Percentiles rank a stretch among this genome's conserved stretches.
These are phyloP conservation scores for Exsudoporus frostii DNA, from an alignment of 768 basidiomycete species.

Conservation along the genomic window DNA sequence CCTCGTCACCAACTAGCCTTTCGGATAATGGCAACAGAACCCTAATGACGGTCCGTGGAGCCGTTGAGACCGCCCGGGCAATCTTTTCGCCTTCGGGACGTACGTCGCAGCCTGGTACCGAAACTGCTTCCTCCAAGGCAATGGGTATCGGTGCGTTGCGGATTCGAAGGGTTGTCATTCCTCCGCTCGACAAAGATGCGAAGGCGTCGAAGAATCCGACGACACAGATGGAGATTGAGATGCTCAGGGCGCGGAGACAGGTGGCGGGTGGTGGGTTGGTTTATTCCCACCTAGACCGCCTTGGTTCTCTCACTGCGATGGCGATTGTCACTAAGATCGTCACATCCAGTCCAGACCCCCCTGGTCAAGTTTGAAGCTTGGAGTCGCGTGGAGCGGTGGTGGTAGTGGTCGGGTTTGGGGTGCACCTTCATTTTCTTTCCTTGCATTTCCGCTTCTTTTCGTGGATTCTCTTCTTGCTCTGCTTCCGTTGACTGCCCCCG, in stretches of 20 bases:
- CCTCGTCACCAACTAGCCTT: not conserved
- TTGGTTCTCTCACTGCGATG: not conserved
- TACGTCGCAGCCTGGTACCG: not conserved
- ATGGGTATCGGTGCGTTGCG: not conserved
- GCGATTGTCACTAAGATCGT: not conserved
- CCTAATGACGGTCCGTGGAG: not conserved
- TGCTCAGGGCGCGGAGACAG: slow-evolving; percentile 3
- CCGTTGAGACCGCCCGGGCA: not conserved
- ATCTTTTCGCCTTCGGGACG: not conserved
- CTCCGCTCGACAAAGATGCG: slow-evolving; percentile 2
- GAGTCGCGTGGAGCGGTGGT: not conserved
- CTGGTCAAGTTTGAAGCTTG: not conserved
- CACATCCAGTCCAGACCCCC: not conserved
- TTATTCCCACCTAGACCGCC: not conserved
- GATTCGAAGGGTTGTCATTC: not conserved
- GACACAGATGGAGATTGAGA: slow-evolving; percentile 10
- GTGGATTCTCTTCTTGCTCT: not conserved
- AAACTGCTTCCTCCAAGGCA: not conserved
- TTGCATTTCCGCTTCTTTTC: not conserved
- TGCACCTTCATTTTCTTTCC: not conserved
- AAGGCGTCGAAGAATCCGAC: not conserved
- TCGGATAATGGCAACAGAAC: not conserved
- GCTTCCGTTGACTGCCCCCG: not conserved
- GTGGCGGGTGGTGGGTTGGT: not conserved
- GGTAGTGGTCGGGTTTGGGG: not conserved